Base-by-base conservation (phyloP, 768 basidiomycete genomes). In the Mrakia hoshinonis region DNA sequence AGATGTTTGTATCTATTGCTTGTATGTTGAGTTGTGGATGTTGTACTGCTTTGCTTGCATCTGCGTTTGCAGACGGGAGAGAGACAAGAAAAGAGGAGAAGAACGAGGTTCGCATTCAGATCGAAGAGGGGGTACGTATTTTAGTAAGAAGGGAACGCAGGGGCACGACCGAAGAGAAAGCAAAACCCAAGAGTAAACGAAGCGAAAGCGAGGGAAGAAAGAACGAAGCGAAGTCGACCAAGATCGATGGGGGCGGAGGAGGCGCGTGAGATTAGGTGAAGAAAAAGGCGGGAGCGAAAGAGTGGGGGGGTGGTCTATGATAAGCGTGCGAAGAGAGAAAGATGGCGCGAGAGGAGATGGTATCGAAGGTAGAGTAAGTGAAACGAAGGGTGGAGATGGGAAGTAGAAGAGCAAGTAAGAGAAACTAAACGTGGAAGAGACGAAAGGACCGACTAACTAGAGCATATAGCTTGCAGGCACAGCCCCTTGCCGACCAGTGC, bases 401-500 rank as follows among this genome's bases (percentile, higher is more conserved):
- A 64, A 46, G 24, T 26, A 20, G 29, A 20, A 55, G 48, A 60
- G 55, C 10, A 68, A 24, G 31, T 4, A 63, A 58, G 63, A 29
- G 15, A 54, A 49, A 20, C 31, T 18, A 36, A 46, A 20, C 29
- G 52, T 31, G 11, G 31, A 4, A 68, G 29, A 34, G 34, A 9
- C 26, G n/a, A 18, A 29, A 48, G n/a, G n/a, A n/a, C n/a, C n/a
- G n/a, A n/a, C n/a, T 39, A 58, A 60, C 31, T 67, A 73, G 43
- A 68, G 72, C 38, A 75, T 58, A 74, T 94, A 97, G 70, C 91
- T 87, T 51, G 91, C 89, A 11, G 93, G 93, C 63, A 96, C 90
- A 39, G 94, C 89, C 15, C 93, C 93, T 81, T 94, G 91, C 62
- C 83, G 85, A 11, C 92, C 90, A 60, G 88, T 87, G 26, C 85